phyloP scores from a whole-genome alignment of 164 flowering plant genomes.

The Magnolia kwangsiensis region DNA sequence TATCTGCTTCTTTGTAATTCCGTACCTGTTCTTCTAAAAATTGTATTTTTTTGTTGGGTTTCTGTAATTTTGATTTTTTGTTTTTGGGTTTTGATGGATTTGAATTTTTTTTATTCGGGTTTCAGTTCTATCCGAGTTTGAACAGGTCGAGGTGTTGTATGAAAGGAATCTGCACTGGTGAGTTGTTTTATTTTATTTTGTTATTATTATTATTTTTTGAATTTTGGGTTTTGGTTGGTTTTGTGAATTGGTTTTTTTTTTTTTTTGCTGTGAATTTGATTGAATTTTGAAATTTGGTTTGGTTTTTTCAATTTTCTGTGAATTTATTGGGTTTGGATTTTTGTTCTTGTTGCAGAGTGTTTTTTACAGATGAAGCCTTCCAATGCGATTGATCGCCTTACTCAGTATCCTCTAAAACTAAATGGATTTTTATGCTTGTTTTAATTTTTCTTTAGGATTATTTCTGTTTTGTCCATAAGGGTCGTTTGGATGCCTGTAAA shows the following conservation, averaged over 20 bases:
- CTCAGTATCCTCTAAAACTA: slow-evolving; percentile 30
- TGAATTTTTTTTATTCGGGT: not conserved
- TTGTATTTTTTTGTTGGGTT: not conserved
- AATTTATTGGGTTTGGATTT: not conserved
- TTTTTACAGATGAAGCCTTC: slow-evolving; percentile 39
- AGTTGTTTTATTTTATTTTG: not conserved
- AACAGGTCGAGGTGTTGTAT: slow-evolving; percentile 36
- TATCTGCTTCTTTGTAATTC: slow-evolving; percentile 31
- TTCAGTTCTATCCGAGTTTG: slow-evolving; percentile 33
- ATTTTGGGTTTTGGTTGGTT: not conserved
- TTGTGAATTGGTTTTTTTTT: not conserved
- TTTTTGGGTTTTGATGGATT: slow-evolving; percentile 1
- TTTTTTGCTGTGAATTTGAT: not conserved
- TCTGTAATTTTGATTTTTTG: not conserved
- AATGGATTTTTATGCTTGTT: not conserved
- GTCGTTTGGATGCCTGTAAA: no score
- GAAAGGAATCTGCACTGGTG: slow-evolving; percentile 37
- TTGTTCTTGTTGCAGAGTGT: slow-evolving; percentile 26
- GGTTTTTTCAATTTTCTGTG: not conserved
- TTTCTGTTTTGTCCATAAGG: no score
- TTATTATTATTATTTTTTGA: not conserved
- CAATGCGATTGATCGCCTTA: slow-evolving; percentile 13
- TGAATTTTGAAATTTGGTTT: not conserved
- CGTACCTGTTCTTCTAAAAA: not conserved
- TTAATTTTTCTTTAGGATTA: not conserved